These are phyloP conservation scores for Pseudozyma hubeiensis DNA, from an alignment of 1,284 basidiomycete species.

Conservation along the genomic window DNA sequence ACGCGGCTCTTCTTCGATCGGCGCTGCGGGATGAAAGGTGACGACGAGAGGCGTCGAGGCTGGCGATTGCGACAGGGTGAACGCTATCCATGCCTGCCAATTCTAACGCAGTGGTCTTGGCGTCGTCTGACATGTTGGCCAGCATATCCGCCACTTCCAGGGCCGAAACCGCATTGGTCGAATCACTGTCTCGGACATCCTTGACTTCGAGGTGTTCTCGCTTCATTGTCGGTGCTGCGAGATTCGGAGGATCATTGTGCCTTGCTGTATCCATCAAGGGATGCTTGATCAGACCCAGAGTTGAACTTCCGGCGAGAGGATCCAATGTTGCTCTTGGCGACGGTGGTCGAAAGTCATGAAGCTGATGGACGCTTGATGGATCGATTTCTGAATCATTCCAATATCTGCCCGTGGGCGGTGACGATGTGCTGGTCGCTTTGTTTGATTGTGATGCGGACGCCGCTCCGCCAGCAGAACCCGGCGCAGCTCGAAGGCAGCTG, in stretches of 20 bases:
- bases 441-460: not conserved
- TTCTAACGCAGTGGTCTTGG: slow-evolving; percentile 17
- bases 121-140: slow-evolving; percentile 39
- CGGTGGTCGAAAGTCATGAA: slow-evolving; percentile 33
- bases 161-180: not conserved
- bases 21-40: not conserved
- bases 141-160: slow-evolving; percentile 29
- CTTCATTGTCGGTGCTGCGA: not conserved
- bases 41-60: not conserved
- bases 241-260: no score
- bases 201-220: not conserved
- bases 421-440: not conserved
- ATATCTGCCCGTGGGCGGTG: not conserved
- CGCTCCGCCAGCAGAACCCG: slow-evolving; percentile 2
- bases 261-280: not conserved
- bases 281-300: not conserved
- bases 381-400: not conserved
- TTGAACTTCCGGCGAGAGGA: not conserved
- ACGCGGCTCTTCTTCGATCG: not conserved
- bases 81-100: slow-evolving; percentile 32
- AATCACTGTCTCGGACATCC: not conserved
- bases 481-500: slow-evolving; percentile 12
- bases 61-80: not conserved
- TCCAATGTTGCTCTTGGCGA: slow-evolving; percentile 9
- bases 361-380: slow-evolving; percentile 19